Percentiles rank a stretch among this genome's conserved stretches.
phyloP scores from a whole-genome alignment of 2,329 filamentous ascomycete genomes.

The Bipolaris victoriae region DNA sequence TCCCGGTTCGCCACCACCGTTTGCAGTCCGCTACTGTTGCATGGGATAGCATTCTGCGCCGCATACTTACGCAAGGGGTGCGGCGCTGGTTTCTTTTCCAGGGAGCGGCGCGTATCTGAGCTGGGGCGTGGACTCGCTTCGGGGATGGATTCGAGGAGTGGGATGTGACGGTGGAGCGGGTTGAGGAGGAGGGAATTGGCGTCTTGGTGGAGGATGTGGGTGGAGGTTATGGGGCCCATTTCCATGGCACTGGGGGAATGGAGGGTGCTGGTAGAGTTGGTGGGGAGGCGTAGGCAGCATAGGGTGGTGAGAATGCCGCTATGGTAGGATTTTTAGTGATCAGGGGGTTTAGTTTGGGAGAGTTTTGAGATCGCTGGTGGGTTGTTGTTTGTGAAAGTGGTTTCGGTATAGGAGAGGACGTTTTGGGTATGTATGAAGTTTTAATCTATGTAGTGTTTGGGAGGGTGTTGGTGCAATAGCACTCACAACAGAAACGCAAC shows the following conservation, averaged over 20 bases:
- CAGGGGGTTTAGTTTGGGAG: not conserved
- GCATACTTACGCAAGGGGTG: not conserved
- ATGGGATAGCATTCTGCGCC: too few species aligned
- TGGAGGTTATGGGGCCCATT: not conserved
- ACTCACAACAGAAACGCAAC: slow-evolving; percentile 15
- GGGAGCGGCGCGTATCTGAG: not conserved
- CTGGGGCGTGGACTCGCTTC: slow-evolving; percentile 15
- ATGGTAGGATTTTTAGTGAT: too few species aligned
- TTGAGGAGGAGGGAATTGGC: not conserved
- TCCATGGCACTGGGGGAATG: not conserved
- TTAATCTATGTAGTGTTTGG: slow-evolving; percentile 1
- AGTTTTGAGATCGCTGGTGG: not conserved
- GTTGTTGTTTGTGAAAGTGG: not conserved
- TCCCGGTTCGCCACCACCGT: too few species aligned
- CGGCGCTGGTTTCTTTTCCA: not conserved
- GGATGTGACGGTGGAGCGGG: not conserved
- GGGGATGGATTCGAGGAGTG: slow-evolving; percentile 4
- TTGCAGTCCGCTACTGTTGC: too few species aligned
- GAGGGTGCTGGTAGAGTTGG: not conserved
- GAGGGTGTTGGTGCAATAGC: slow-evolving; percentile 1
- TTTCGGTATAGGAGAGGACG: not conserved
- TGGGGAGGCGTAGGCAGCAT: not conserved
- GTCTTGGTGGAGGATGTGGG: not conserved
- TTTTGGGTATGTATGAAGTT: not conserved
- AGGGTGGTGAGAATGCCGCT: slow-evolving; percentile 6